Conservation (phyloP, 371 early-diverging fungal species). For the Mucor plumbeus region DNA sequence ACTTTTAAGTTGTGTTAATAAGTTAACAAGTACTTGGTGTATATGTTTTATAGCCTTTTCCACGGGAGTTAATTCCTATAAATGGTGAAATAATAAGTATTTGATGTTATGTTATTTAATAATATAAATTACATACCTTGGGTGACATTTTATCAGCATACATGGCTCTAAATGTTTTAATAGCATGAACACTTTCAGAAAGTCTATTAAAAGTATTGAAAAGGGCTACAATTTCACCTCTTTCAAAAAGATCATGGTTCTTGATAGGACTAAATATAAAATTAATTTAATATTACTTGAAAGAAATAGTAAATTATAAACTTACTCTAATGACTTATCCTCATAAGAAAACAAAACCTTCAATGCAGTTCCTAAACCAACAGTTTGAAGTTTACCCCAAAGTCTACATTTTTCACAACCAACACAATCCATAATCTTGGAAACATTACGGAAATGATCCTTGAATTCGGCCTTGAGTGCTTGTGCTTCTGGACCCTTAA, state of each 20-base stretch:
- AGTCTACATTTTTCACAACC: constrained; percentile 98
- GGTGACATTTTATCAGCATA: constrained; percentile 58
- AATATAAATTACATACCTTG: constrained; percentile 8
- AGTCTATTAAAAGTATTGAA: constrained; percentile 90
- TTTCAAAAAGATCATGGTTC: constrained; percentile 65
- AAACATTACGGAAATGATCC: constrained; percentile 93
- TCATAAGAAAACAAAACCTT: constrained; percentile 93
- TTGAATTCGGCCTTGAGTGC: constrained; percentile 85
- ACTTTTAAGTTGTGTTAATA: constrained; percentile 17
- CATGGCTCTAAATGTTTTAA: constrained; percentile 74
- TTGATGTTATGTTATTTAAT: too few species aligned
- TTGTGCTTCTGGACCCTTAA: constrained; percentile 57
- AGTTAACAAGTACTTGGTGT: background rate
- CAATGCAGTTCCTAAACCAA: constrained; percentile 90
- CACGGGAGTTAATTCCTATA: background rate
- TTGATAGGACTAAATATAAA: constrained; percentile 46
- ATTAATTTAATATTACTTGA: background rate
- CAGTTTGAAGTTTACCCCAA: constrained; percentile 95
- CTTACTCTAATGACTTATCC: constrained; percentile 68
- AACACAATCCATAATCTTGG: constrained; percentile 97
- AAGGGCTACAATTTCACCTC: constrained; percentile 92
- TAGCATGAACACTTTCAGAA: constrained; percentile 76
- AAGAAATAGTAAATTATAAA: background rate
- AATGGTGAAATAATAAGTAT: background rate
- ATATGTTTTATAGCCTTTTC: constrained; percentile 5